Base-by-base conservation (phyloP, 768 basidiomycete genomes). In the Trametes elegans region DNA sequence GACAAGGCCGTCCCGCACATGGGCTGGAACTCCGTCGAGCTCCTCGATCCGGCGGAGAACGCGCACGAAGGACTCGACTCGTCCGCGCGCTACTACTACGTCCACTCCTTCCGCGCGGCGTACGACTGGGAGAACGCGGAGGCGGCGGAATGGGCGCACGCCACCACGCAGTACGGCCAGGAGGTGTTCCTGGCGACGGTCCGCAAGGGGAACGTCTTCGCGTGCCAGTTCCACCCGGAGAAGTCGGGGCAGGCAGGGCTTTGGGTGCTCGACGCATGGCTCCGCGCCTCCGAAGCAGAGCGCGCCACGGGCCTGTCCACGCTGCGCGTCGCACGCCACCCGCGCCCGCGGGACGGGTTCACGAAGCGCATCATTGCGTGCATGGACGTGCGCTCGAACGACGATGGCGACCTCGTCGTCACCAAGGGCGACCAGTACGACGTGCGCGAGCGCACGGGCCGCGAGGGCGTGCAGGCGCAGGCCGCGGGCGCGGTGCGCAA, bases 361-460 rank as follows among this genome's bases (percentile, higher is more conserved):
- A 96, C 94, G 2, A 98, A 92, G 70, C 90, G 97, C 42, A 88
- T 99, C 68, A 82, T 98, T 60, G 96, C 97, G 14, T 98, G 96
- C 70, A 84, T 99, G 82, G 97, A 99, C 69, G 96, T 99, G 19
- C 87, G 97, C 40, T 84, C 94, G 18, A 98, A 98, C 70, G 97
- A 99, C 69, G 70, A 85, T 13, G 97, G 97, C 26, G 97, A 99
- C 70, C 84, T 99, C 49, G 94, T 99, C 55, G 97, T 99, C 1
- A 99, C 97, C 38, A 99, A 99, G 74, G 97, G 97, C 53, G 97
- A 99, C 71, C 97, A 97, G 70, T 99, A 99, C 73, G 93, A 98
- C 68, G 95, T 98, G 16, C 90, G 95, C 49, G 95, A 98, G 71
- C 62, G 45, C 41, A 45, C 66, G 19, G 49, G 48, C 39, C 21